Evolutionary conservation across 1,284 basidiomycete genomes (phyloP).

Genomic region (Cryptococcus neoformans): DNA sequence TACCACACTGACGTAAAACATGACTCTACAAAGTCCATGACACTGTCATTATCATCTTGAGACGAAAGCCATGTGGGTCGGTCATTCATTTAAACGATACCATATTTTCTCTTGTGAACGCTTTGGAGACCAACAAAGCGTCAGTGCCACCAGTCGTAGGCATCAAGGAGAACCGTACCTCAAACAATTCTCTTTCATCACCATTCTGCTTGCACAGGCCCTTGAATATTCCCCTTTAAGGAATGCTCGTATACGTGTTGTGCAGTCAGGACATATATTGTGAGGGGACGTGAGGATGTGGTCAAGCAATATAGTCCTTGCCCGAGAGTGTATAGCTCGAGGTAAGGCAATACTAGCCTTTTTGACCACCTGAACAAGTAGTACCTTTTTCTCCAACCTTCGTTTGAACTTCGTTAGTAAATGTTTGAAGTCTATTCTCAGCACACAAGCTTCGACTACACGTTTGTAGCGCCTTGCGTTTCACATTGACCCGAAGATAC

Average conservation of each 20-base stretch:
- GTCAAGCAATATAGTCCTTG: conserved; percentile 46
- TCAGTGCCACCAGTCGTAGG: not conserved
- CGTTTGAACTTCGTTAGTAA: conserved; percentile 56
- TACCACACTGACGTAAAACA: not conserved
- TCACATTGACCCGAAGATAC: conserved; percentile 53
- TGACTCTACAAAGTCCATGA: not conserved
- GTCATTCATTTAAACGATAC: too few relatives aligned
- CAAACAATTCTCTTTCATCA: conserved; percentile 42
- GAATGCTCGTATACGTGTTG: conserved; percentile 40
- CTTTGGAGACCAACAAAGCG: not conserved
- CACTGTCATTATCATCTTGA: not conserved
- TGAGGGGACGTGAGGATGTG: conserved; percentile 44
- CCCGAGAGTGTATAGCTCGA: conserved; percentile 45
- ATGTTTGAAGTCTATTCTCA: conserved; percentile 54
- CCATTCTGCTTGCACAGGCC: conserved; percentile 50
- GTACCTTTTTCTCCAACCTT: conserved; percentile 59
- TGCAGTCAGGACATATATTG: conserved; percentile 53
- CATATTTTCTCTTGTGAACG: not conserved
- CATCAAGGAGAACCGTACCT: conserved; percentile 23
- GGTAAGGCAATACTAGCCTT: conserved; percentile 48
- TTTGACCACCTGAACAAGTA: conserved; percentile 50
- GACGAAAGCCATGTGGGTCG: not conserved
- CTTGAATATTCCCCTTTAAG: conserved; percentile 46
- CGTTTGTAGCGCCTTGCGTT: conserved; percentile 51
- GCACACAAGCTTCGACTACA: conserved; percentile 55